phyloP scores from a whole-genome alignment of 179 eudicot species.

The Patellifolia procumbens region DNA sequence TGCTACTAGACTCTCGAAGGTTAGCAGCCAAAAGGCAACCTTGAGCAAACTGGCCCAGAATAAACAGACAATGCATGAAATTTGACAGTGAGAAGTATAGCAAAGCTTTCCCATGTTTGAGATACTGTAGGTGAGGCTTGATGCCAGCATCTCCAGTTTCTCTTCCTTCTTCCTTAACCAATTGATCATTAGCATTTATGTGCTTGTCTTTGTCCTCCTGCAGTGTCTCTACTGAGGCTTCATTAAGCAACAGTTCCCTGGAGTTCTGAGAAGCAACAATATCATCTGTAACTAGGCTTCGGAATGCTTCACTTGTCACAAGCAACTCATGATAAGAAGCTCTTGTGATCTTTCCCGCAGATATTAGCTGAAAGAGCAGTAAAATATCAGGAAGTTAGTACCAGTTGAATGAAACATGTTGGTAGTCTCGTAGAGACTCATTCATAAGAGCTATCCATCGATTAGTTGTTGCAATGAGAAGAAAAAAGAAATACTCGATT shows the following conservation, averaged over 20 bases:
- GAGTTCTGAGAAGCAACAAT: constrained; percentile 42
- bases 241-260: neutral
- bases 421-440: neutral
- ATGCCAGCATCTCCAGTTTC: constrained; percentile 22
- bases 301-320: constrained; percentile 50
- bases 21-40: constrained; percentile 24
- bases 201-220: neutral
- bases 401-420: neutral
- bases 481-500: no score
- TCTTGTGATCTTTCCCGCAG: constrained; percentile 52
- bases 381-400: neutral
- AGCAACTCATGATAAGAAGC: constrained; percentile 51
- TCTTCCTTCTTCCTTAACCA: constrained; percentile 22
- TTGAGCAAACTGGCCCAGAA: constrained; percentile 23
- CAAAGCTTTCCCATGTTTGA: constrained; percentile 22
- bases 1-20: constrained; percentile 14
- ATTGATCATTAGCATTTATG: constrained; percentile 17
- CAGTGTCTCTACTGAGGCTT: neutral
- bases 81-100: constrained; percentile 20
- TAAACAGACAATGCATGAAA: neutral
- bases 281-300: constrained; percentile 51
- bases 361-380: constrained; percentile 40
- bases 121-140: constrained; percentile 23
- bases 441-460: neutral
- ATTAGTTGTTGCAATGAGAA: no score